Evolutionary conservation across 2,329 filamentous ascomycete species (phyloP).

Genomic region (Lachnellula occidentalis): DNA sequence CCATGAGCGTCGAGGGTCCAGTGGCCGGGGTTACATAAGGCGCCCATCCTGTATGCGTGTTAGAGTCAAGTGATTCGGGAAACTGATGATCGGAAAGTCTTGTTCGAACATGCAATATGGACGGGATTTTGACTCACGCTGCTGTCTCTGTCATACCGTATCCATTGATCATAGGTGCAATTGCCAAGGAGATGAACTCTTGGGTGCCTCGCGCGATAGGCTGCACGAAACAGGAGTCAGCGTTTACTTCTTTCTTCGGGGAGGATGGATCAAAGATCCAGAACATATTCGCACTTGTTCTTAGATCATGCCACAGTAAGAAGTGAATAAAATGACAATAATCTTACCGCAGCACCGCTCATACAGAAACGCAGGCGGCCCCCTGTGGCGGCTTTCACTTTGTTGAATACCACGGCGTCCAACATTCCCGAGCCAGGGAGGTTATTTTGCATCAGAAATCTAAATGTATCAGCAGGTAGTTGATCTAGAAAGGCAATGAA

Average conservation of each 20-base stretch:
- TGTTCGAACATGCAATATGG: background rate
- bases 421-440: conserved; percentile 63
- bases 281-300: too few relatives aligned
- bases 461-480: conserved; percentile 29
- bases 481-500: conserved; percentile 37
- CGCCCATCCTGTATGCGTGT: conserved; percentile 79
- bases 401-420: conserved; percentile 80
- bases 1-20: conserved; percentile 75
- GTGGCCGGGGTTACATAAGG: conserved; percentile 71
- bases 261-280: too few relatives aligned
- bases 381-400: conserved; percentile 82
- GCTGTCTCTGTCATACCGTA: conserved; percentile 92
- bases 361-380: conserved; percentile 81
- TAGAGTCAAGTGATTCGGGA: conserved; percentile 46
- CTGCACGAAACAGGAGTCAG: background rate
- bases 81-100: background rate
- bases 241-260: too few relatives aligned
- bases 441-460: conserved; percentile 48
- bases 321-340: too few relatives aligned
- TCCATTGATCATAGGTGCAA: conserved; percentile 86
- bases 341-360: conserved; percentile 68
- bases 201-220: conserved; percentile 81
- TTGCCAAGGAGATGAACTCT: conserved; percentile 80
- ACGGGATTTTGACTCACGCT: conserved; percentile 36
- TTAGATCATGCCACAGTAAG: too few relatives aligned